Conservation (phyloP, 805 yeast species). For the Barnettozyma siamensis region DNA sequence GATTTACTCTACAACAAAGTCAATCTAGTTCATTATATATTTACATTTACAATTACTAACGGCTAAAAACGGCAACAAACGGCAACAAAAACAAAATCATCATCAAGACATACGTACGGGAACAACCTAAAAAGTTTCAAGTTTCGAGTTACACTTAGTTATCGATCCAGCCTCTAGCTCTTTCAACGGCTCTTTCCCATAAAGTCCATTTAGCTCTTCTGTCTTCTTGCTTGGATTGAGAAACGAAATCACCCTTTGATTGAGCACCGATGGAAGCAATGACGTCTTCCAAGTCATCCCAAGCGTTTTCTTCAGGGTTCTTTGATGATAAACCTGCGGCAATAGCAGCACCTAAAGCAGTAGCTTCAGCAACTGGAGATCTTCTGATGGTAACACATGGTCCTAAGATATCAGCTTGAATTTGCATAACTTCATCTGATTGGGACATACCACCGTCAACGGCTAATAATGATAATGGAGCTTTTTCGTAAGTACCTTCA, state of each 20-base stretch:
- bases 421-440: conserved; percentile 87
- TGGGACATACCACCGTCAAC: conserved; percentile 97
- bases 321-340: conserved; percentile 74
- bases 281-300: conserved; percentile 74
- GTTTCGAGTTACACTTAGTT: neutral
- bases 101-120: conserved; percentile 1
- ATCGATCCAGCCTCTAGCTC: conserved; percentile 75
- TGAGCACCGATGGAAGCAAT: conserved; percentile 34
- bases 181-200: conserved; percentile 82
- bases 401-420: conserved; percentile 88
- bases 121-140: neutral
- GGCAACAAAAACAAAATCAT: conserved; percentile 1
- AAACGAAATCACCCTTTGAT: conserved; percentile 29
- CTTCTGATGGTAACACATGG: conserved; percentile 78
- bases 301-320: conserved; percentile 52
- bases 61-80: neutral
- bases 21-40: conserved; percentile 2
- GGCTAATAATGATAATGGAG: conserved; percentile 51
- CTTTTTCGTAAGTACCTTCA: conserved; percentile 35
- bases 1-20: too few species aligned
- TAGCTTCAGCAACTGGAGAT: conserved; percentile 81
- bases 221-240: conserved; percentile 46
- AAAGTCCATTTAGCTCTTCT: conserved; percentile 62
- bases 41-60: neutral
- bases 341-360: conserved; percentile 94